Percentiles rank a stretch among this genome's conserved stretches.
These are phyloP conservation scores for Populus euphratica DNA, from an alignment of 345 rosid genomes.

Conservation along the genomic window DNA sequence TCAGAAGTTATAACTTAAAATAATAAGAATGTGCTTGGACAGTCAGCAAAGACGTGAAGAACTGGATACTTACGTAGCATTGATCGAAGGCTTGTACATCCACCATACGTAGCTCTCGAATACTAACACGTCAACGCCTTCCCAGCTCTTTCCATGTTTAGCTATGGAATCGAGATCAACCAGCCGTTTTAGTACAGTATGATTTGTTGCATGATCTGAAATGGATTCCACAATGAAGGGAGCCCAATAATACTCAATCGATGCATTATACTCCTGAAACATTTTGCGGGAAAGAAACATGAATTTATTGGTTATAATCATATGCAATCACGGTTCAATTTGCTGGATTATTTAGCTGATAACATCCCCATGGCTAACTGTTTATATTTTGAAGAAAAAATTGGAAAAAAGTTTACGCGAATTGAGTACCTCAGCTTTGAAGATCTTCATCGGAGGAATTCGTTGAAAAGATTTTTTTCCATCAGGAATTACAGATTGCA, in stretches of 20 bases:
- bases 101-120: conserved; percentile 97
- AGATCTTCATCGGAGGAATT: conserved; percentile 86
- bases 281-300: no score
- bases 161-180: conserved; percentile 77
- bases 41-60: background rate
- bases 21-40: background rate
- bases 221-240: conserved; percentile 85
- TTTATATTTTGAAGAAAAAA: background rate
- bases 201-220: conserved; percentile 92
- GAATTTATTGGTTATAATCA: background rate
- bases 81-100: conserved; percentile 82
- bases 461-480: conserved; percentile 62
- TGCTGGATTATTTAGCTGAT: background rate
- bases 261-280: conserved; percentile 67
- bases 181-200: conserved; percentile 64
- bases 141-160: conserved; percentile 77
- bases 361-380: background rate
- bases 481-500: conserved; percentile 72
- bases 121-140: conserved; percentile 63
- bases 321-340: background rate
- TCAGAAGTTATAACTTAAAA: background rate
- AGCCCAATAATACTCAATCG: conserved; percentile 93
- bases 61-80: conserved; percentile 63
- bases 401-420: background rate
- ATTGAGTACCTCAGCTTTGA: conserved; percentile 59